A percentile compares a stretch with the other conserved stretches of the same genome.
Conservation (phyloP, 495 filamentous ascomycete genomes). For the Astrothelium macrocarpum region DNA sequence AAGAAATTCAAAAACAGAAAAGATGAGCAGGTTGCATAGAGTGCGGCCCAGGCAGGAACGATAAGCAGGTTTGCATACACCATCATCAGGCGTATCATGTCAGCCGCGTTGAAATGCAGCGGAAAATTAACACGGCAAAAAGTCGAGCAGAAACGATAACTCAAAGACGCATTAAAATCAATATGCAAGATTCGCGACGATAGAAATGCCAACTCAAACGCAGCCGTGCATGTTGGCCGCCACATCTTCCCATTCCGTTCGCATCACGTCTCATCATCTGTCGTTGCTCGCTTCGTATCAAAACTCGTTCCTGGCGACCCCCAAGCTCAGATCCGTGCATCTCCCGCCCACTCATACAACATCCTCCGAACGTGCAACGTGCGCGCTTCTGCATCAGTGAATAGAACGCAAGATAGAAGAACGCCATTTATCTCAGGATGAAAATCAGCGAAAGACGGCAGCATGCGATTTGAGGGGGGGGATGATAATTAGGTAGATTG, state of each 20-base stretch:
- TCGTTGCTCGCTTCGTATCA: constrained; percentile 1
- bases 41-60: background rate
- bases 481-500: background rate
- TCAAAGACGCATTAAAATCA: background rate
- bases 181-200: background rate
- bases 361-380: background rate
- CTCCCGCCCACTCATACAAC: background rate
- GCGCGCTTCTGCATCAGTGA: background rate
- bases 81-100: background rate
- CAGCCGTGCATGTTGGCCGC: background rate
- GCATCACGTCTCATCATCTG: background rate
- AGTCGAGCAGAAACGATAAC: background rate
- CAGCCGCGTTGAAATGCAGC: background rate
- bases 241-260: background rate
- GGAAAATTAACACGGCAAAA: background rate
- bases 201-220: background rate
- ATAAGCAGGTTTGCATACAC: background rate
- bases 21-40: background rate
- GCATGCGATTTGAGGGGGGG: too few relatives aligned
- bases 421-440: too few relatives aligned
- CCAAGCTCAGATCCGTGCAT: background rate
- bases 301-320: background rate
- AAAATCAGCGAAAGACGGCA: too few relatives aligned
- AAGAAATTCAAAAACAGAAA: background rate
- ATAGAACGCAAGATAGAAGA: too few relatives aligned